Conservation (phyloP, 78 protist species). For the Dictyostelium brefeldianum region DNA sequence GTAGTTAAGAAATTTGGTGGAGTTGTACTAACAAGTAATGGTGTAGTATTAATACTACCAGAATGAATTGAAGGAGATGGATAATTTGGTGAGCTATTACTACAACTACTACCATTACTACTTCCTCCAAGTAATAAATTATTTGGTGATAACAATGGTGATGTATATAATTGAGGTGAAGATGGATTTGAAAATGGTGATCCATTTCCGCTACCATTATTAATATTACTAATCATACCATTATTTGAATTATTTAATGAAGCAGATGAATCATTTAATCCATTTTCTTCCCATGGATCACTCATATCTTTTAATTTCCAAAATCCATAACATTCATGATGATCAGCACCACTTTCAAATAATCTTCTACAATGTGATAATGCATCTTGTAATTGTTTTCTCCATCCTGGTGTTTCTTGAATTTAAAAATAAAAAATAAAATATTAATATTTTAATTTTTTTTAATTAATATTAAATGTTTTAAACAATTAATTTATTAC, state of each 20-base stretch:
- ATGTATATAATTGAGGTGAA: constrained; percentile 25
- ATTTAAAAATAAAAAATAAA: background rate
- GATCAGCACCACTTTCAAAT: constrained; percentile 70
- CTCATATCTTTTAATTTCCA: constrained; percentile 71
- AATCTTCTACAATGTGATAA: constrained; percentile 76
- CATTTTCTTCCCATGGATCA: constrained; percentile 71
- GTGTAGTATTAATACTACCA: background rate
- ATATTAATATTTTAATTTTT: background rate
- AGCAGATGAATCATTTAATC: background rate
- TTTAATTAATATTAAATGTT: background rate
- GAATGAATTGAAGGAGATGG: background rate
- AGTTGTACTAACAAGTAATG: background rate
- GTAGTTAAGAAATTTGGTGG: background rate
- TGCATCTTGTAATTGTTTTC: constrained; percentile 82
- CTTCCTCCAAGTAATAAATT: background rate
- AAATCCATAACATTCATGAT: constrained; percentile 73
- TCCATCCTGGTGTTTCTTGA: constrained; percentile 66
- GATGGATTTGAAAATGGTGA: constrained; percentile 20
- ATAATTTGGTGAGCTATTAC: background rate
- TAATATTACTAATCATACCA: background rate
- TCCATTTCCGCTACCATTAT: background rate
- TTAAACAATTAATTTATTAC: too few relatives aligned
- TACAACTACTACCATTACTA: background rate
- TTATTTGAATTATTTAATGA: constrained; percentile 9
- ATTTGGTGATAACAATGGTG: constrained; percentile 30